Conservation (phyloP, 1,284 basidiomycete genomes). For the Rhodotorula sp. region DNA sequence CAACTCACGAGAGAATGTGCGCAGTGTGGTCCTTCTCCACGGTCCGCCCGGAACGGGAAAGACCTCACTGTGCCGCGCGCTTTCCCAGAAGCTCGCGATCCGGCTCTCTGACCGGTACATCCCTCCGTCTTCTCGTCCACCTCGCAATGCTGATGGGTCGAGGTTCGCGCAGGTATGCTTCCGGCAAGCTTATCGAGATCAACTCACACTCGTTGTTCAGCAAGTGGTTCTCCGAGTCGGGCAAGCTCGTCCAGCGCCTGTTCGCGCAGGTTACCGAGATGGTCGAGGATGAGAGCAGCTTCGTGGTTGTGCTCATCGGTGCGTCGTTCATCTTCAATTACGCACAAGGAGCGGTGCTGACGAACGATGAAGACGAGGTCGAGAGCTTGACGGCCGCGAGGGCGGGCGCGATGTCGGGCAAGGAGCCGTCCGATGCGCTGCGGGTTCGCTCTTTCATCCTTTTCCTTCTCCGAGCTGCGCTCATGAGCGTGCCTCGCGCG, state of each 20-base stretch:
- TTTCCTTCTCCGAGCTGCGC: background rate
- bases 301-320: conserved; percentile 95
- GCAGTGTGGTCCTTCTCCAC: conserved; percentile 80
- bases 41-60: conserved; percentile 98
- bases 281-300: conserved; percentile 81
- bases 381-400: conserved; percentile 92
- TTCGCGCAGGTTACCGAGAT: conserved; percentile 87
- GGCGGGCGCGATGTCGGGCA: conserved; percentile 88
- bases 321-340: conserved; percentile 19
- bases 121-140: background rate
- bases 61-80: conserved; percentile 88
- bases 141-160: background rate
- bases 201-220: conserved; percentile 96
- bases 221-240: conserved; percentile 97
- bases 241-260: conserved; percentile 93
- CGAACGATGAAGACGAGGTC: conserved; percentile 73
- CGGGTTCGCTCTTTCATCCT: conserved; percentile 60
- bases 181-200: conserved; percentile 89
- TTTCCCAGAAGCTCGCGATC: conserved; percentile 94
- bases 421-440: conserved; percentile 93
- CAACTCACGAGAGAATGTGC: background rate
- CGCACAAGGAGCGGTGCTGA: background rate
- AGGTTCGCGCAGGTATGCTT: conserved; percentile 64
- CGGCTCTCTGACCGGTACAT: conserved; percentile 75
- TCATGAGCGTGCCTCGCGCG: background rate